Percentiles rank a stretch among this genome's conserved stretches.
phyloP scores from a whole-genome alignment of 116 monocot species.

The Iris pallida region DNA sequence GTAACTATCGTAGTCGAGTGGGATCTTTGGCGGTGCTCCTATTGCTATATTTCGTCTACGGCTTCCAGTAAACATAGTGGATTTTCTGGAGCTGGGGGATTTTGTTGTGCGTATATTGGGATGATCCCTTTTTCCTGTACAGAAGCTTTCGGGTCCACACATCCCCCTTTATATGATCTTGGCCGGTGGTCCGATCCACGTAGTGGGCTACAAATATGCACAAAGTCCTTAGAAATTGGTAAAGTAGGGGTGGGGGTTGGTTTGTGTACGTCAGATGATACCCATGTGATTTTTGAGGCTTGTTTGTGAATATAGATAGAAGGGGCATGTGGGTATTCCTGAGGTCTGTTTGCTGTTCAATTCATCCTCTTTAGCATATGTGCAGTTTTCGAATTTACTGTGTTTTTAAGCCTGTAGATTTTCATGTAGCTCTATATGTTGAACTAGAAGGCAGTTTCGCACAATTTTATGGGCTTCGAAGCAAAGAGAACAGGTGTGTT shows the following conservation, averaged over 20 bases:
- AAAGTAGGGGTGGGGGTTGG: no score
- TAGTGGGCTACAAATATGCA: no score
- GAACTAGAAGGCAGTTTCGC: no score
- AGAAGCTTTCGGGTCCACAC: neutral
- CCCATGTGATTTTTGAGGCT: constrained; percentile 1
- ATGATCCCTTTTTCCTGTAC: neutral
- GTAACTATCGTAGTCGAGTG: neutral
- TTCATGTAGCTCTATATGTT: no score
- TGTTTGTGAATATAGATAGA: neutral
- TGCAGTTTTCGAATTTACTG: no score
- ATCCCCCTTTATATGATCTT: no score
- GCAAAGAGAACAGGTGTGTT: no score
- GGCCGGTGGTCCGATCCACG: no score
- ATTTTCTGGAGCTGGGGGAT: neutral
- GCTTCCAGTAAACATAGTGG: neutral
- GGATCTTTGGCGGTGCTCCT: neutral
- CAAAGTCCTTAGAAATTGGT: no score
- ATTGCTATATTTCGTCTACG: neutral
- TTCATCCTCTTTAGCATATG: no score
- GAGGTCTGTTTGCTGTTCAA: neutral
- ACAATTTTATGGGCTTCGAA: no score
- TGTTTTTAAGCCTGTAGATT: no score
- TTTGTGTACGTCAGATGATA: neutral
- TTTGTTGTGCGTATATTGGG: neutral
- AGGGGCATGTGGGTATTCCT: neutral